Percentiles rank a stretch among this genome's conserved stretches.
Conservation (phyloP, 768 basidiomycete genomes). For the Amanita brunnescens region DNA sequence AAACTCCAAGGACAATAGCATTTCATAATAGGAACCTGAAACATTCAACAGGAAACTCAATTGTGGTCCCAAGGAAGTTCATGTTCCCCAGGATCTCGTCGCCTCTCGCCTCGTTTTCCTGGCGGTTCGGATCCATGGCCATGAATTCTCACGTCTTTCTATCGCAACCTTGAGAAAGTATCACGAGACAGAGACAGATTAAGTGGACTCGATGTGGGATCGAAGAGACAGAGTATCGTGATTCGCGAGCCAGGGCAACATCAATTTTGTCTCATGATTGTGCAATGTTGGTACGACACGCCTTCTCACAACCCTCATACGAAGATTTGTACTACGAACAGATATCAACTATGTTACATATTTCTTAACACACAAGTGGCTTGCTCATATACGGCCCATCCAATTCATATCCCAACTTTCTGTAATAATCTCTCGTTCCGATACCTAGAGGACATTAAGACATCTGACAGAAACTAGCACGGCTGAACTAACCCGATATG, state of each 20-base stretch:
- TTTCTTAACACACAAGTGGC: slow-evolving; percentile 36
- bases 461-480: background rate
- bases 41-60: background rate
- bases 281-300: no score
- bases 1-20: background rate
- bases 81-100: background rate
- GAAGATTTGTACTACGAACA: no score
- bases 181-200: no score
- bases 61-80: background rate
- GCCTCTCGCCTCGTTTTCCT: background rate
- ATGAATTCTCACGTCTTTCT: background rate
- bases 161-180: no score
- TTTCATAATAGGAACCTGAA: no score
- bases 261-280: no score
- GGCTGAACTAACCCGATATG: slow-evolving; percentile 70
- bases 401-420: slow-evolving; percentile 86
- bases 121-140: background rate
- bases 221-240: no score
- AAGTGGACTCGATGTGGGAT: no score
- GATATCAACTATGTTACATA: no score
- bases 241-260: no score
- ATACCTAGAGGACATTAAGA: slow-evolving; percentile 46
- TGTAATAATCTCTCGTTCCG: slow-evolving; percentile 95
- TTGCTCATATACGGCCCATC: slow-evolving; percentile 99
- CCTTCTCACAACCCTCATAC: no score